phyloP scores from a whole-genome alignment of 441 rosid species.

The Gossypium davidsonii region DNA sequence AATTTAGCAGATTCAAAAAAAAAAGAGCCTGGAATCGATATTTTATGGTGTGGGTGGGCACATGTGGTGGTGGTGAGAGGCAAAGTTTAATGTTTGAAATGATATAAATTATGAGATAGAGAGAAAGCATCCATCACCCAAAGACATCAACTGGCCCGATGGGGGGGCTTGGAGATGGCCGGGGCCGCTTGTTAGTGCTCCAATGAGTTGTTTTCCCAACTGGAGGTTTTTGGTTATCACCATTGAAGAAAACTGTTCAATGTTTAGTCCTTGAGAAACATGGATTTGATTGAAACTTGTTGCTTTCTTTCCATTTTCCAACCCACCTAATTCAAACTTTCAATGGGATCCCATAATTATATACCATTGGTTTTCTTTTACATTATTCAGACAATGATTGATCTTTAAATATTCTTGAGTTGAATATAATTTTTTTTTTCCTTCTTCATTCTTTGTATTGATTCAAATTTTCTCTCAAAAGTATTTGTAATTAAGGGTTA shows the following conservation, averaged over 20 bases:
- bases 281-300: slow-evolving; percentile 43
- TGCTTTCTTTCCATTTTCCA: slow-evolving; percentile 25
- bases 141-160: slow-evolving; percentile 16
- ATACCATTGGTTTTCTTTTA: neutral
- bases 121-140: slow-evolving; percentile 13
- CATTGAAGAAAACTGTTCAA: slow-evolving; percentile 11
- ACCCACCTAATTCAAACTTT: slow-evolving; percentile 15
- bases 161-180: slow-evolving; percentile 15
- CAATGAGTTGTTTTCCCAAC: slow-evolving; percentile 52
- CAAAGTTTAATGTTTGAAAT: slow-evolving; percentile 14
- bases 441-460: neutral
- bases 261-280: slow-evolving; percentile 46
- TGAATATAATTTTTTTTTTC: too few relatives aligned
- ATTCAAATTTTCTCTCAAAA: neutral
- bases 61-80: slow-evolving; percentile 50
- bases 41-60: slow-evolving; percentile 32
- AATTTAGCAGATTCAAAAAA: neutral
- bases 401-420: too few relatives aligned
- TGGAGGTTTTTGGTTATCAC: slow-evolving; percentile 21
- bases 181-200: slow-evolving; percentile 25
- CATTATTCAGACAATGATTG: too few relatives aligned
- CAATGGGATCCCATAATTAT: neutral
- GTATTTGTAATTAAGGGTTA: too few relatives aligned
- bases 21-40: slow-evolving; percentile 11
- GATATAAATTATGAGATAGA: slow-evolving; percentile 6